Base-by-base conservation (phyloP, 1,139 yeast species). In the Pneumocystis jirovecii region DNA sequence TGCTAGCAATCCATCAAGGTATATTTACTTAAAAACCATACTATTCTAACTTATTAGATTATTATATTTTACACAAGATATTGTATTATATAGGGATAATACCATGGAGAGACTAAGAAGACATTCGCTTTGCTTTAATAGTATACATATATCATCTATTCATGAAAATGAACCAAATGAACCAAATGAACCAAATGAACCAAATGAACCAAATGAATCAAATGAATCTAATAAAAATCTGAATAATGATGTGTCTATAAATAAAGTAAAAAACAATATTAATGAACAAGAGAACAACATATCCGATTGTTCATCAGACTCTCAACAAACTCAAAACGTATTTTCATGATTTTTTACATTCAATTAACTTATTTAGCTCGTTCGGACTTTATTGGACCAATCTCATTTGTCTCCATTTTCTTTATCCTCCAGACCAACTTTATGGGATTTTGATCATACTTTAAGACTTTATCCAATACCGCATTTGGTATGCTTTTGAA, bases 401-500 rank as follows among this genome's bases (percentile, higher is more conserved):
- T 95, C 95, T 0, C 87, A 84, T 72, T 74, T 93, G 64, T 87
- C 95, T 61, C 97, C 98, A 21, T 89, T 90, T 72, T 78, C 84
- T 3, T 75, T 79, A 39, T 76, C 79, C 59, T 77, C 83, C 40
- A 81, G 89, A 68, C 86, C 95, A 0, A 78, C 89, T 0, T 77
- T 83, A 56, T 83, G 96, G 77, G 85, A 84, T 67, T 82, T 82
- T 71, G 95, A 89, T 72, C 84, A 85, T 69, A 77, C 84, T 1
- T 78, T 93, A 66, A 80, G 87, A 34, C 74, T 93, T 65, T 66
- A 61, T 25, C 68, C 68, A 35, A n/a, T 64, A 29, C 68, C 68
- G 17, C 61, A 60, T 15, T 61, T 63, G 39, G 65, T 64, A 65
- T 21, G 45, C 64, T 39, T 17, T 12, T 8, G 12, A 6, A 17